Percentiles rank a stretch among this genome's conserved stretches.
These are phyloP conservation scores for Coniochaeta prunicola DNA, from an alignment of 2,329 filamentous ascomycete species.

Conservation along the genomic window DNA sequence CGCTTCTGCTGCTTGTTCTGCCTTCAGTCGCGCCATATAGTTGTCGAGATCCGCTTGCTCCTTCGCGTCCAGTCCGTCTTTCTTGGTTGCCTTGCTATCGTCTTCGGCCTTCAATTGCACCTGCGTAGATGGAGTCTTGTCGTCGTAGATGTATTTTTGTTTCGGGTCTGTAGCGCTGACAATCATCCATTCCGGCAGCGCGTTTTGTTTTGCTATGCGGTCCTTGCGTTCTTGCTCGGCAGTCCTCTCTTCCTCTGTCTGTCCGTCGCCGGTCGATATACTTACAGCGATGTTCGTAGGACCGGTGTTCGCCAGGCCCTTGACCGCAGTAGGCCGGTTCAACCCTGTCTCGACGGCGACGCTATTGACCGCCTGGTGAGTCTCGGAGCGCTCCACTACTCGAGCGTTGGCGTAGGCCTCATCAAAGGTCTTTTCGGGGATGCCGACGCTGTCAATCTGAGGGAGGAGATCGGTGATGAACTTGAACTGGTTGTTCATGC, in stretches of 20 bases:
- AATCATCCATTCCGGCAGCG: constrained; percentile 64
- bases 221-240: constrained; percentile 59
- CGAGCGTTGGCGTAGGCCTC: constrained; percentile 55
- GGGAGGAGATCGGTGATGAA: constrained; percentile 71
- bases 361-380: constrained; percentile 56
- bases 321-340: constrained; percentile 59
- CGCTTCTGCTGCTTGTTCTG: constrained; percentile 39
- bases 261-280: constrained; percentile 59
- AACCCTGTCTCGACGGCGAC: constrained; percentile 46
- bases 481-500: constrained; percentile 71
- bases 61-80: constrained; percentile 17
- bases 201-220: constrained; percentile 60
- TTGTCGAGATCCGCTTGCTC: constrained; percentile 54
- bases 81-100: constrained; percentile 6
- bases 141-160: constrained; percentile 43
- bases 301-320: constrained; percentile 58
- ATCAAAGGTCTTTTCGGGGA: constrained; percentile 71
- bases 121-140: constrained; percentile 11
- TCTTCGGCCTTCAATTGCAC: constrained; percentile 30
- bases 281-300: constrained; percentile 64
- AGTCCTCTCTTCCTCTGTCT: constrained; percentile 58
- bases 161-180: constrained; percentile 52
- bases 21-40: constrained; percentile 59
- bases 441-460: constrained; percentile 65
- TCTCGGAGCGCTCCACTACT: constrained; percentile 59